Base-by-base conservation (phyloP, 2,329 filamentous ascomycete species). In the Mycocentrospora acerina region DNA sequence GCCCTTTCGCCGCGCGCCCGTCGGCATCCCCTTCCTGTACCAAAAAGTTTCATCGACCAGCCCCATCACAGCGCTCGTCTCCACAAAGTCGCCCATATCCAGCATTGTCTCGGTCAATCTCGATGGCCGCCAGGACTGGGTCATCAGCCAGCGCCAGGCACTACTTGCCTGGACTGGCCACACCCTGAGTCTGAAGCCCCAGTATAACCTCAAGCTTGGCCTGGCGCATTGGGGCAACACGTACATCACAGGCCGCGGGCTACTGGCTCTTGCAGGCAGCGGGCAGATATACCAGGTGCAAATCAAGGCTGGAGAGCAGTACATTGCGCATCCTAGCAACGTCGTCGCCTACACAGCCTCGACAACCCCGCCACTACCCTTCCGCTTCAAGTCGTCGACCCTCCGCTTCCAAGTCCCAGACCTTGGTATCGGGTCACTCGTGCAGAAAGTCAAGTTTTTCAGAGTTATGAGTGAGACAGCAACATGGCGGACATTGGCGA, bases 111-210 rank as follows among this genome's bases (percentile, higher is more conserved):
- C 95, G 7, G 78, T 98, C 17, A 86, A 91, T 63, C 80, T 98
- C 34, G 90, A 98, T 72, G 93, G 93, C 41, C 89, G 90, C 4
- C 84, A 90, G 41, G 93, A 98, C 71, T 98, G 93, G 91, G 88
- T 95, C 75, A 75, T 98, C 7, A 80, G 88, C 6, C 90, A 97
- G 65, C 80, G 88, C 46, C 85, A 88, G 51, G 90, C 90, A 2
- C 76, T 98, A 36, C 76, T 97, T n/a, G 93, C 93, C 37, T 98
- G 93, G 93, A 95, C 91, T 0, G 93, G 93, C 18, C 88, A 95
- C 64, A 90, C 88, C 1, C 75, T 98, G 37, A 75, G 77, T 12
- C 78, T 93, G 29, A 83, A 82, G 24, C 88, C 90, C 3, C 84
- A 82, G 31, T 75, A 94, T 50, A 90, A 90, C 56, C 78, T 78